Conservation (phyloP, 805 yeast genomes). For the Barnettozyma vustinii region DNA sequence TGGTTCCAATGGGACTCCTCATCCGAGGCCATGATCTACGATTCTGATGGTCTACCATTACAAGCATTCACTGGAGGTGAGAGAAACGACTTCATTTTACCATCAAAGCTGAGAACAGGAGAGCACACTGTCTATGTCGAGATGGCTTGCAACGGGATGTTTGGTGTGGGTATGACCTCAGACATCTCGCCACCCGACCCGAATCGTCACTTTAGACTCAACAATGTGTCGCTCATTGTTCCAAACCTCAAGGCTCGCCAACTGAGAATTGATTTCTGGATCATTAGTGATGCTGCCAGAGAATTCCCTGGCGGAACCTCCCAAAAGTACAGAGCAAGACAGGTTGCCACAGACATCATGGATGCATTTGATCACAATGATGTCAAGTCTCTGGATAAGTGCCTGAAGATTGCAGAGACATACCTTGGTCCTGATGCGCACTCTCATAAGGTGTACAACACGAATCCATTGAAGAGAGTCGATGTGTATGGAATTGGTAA, state of each 20-base stretch:
- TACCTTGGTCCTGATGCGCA: constrained; percentile 65
- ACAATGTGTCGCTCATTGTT: constrained; percentile 69
- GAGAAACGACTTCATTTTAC: constrained; percentile 68
- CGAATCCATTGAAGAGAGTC: constrained; percentile 29
- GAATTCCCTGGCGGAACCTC: constrained; percentile 71
- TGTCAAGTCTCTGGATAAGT: constrained; percentile 46
- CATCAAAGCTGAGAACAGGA: constrained; percentile 43
- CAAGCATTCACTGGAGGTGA: constrained; percentile 87
- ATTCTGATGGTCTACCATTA: constrained; percentile 56
- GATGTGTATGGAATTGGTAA: constrained; percentile 87
- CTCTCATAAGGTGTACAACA: constrained; percentile 54
- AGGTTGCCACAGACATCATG: constrained; percentile 77
- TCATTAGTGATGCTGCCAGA: constrained; percentile 85
- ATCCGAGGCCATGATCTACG: constrained; percentile 80
- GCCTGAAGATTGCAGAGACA: constrained; percentile 60
- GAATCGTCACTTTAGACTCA: constrained; percentile 63
- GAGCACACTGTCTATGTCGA: constrained; percentile 73
- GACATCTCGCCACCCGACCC: constrained; percentile 65
- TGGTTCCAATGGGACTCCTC: constrained; percentile 80
- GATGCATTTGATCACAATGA: constrained; percentile 73
- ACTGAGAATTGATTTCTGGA: constrained; percentile 76
- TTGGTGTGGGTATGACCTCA: constrained; percentile 63
- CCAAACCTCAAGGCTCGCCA: constrained; percentile 80
- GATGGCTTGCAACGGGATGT: constrained; percentile 92
- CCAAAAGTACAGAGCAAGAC: constrained; percentile 81